Conservation (phyloP, 441 rosid species). For the Gossypium aridum region DNA sequence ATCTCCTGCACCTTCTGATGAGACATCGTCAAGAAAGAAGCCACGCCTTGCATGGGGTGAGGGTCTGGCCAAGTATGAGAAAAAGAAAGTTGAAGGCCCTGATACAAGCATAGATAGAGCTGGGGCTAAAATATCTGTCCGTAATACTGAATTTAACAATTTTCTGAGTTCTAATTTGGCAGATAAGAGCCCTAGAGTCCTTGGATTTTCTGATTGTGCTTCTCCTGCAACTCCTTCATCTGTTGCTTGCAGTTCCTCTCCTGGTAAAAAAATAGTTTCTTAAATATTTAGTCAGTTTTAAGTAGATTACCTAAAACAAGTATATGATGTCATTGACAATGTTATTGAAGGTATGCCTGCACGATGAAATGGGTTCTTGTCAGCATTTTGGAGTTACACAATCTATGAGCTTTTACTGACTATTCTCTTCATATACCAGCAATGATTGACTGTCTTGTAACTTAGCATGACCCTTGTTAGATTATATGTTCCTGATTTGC, state of each 20-base stretch:
- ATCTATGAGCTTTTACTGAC: neutral
- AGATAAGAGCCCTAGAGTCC: slow-evolving; percentile 62
- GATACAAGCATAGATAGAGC: slow-evolving; percentile 40
- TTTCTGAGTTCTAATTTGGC: slow-evolving; percentile 41
- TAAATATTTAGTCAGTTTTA: neutral
- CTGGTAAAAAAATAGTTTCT: slow-evolving; percentile 39
- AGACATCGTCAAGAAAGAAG: slow-evolving; percentile 70
- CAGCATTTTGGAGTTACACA: neutral
- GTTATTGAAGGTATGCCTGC: neutral
- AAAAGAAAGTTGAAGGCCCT: slow-evolving; percentile 82
- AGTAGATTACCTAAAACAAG: neutral
- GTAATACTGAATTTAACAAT: slow-evolving; percentile 36
- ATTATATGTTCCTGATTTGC: neutral
- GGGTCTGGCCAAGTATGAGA: slow-evolving; percentile 96
- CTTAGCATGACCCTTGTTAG: neutral
- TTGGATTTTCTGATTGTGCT: slow-evolving; percentile 56
- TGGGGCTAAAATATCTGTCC: slow-evolving; percentile 30
- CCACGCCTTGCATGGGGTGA: slow-evolving; percentile 99
- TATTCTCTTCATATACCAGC: neutral
- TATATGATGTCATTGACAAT: neutral
- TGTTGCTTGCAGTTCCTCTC: slow-evolving; percentile 86
- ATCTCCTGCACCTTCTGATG: slow-evolving; percentile 53
- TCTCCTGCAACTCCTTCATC: slow-evolving; percentile 97
- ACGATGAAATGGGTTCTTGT: neutral
- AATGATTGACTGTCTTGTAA: neutral